Conservation (phyloP, 768 basidiomycete genomes). For the Rhodotorula babjevae region DNA sequence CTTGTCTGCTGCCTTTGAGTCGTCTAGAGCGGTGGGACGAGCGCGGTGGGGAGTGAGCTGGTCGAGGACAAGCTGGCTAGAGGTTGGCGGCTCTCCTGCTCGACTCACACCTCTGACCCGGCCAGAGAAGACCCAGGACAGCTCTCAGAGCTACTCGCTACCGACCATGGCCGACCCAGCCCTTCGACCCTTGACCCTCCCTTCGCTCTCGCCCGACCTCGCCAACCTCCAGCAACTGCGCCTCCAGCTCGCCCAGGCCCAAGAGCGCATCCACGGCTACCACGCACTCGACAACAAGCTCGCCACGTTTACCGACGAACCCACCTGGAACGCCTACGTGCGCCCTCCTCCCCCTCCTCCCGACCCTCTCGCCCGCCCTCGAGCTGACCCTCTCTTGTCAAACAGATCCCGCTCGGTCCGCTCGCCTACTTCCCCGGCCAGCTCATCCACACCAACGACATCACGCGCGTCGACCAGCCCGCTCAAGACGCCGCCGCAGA, state of each 20-base stretch:
- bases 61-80: neutral
- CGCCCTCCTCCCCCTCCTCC: neutral
- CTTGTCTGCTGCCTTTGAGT: neutral
- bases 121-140: too few species aligned
- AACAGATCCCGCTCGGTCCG: slow-evolving; percentile 33
- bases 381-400: neutral
- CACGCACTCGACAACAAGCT: slow-evolving; percentile 12
- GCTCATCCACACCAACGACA: slow-evolving; percentile 40
- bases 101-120: too few species aligned
- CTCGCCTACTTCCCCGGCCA: slow-evolving; percentile 38
- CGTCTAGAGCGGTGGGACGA: too few species aligned
- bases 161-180: neutral
- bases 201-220: slow-evolving; percentile 25
- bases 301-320: slow-evolving; percentile 28
- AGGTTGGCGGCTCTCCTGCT: neutral
- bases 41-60: too few species aligned
- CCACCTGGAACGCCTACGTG: slow-evolving; percentile 30
- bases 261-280: neutral
- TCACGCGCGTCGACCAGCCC: neutral
- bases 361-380: too few species aligned
- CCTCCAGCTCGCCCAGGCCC: neutral
- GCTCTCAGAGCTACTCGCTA: too few species aligned
- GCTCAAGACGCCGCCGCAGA: too few species aligned
- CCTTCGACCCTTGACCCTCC: slow-evolving; percentile 24
- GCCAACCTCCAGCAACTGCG: slow-evolving; percentile 5